A percentile compares a stretch with the other conserved stretches of the same genome.
These are phyloP conservation scores for Cerrena zonata DNA, from an alignment of 1,284 basidiomycete genomes.

Conservation along the genomic window DNA sequence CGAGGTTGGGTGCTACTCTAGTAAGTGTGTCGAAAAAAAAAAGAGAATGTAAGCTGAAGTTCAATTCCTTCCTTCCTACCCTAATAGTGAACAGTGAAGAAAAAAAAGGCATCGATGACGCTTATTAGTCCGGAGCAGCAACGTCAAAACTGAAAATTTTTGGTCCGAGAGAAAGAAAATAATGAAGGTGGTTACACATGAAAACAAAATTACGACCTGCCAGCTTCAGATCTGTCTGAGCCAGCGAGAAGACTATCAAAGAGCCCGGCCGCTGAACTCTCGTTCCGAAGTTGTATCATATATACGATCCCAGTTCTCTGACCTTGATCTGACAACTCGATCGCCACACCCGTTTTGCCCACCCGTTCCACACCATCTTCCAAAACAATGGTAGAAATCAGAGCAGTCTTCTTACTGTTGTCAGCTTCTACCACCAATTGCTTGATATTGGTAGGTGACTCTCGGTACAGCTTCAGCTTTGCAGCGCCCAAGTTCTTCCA, in stretches of 20 bases:
- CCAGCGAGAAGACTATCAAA: slow-evolving; percentile 86
- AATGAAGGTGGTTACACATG: not conserved
- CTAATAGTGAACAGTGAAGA: too few relatives aligned
- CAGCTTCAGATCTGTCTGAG: slow-evolving; percentile 47
- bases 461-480: slow-evolving; percentile 80
- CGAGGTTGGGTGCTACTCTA: not conserved
- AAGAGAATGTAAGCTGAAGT: not conserved
- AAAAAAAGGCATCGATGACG: not conserved
- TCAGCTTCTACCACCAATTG: slow-evolving; percentile 94
- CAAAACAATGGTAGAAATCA: slow-evolving; percentile 93
- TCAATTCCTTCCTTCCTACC: too few relatives aligned
- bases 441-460: slow-evolving; percentile 82
- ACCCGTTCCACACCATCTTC: slow-evolving; percentile 96
- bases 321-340: slow-evolving; percentile 89
- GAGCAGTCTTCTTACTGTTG: slow-evolving; percentile 65
- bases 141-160: not conserved
- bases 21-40: not conserved
- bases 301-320: slow-evolving; percentile 92
- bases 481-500: slow-evolving; percentile 94
- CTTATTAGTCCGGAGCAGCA: not conserved
- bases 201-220: not conserved
- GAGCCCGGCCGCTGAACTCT: slow-evolving; percentile 77
- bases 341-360: slow-evolving; percentile 93
- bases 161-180: too few relatives aligned
- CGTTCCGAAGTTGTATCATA: slow-evolving; percentile 92